Evolutionary conservation across 345 rosid genomes (phyloP).

Genomic region (Noccaea caerulescens): DNA sequence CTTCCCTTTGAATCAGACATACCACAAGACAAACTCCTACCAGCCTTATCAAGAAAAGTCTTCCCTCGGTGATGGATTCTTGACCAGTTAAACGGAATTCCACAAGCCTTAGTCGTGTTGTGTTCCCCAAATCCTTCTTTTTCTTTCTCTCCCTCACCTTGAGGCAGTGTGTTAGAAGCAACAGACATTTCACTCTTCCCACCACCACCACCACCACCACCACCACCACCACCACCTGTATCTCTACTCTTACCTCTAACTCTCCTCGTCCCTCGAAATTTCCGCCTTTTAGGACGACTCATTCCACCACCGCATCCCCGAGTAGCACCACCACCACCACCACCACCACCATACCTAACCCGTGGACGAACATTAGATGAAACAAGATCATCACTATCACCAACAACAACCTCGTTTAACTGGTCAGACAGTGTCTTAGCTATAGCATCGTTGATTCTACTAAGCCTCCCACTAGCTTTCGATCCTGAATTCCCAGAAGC

Average conservation of each 20-base stretch:
- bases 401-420: slow-evolving; percentile 52
- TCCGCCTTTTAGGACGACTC: slow-evolving; percentile 68
- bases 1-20: slow-evolving; percentile 67
- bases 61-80: slow-evolving; percentile 88
- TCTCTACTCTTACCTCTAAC: slow-evolving; percentile 53
- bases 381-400: slow-evolving; percentile 78
- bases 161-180: slow-evolving; percentile 83
- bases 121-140: slow-evolving; percentile 59
- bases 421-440: slow-evolving; percentile 73
- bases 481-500: slow-evolving; percentile 58
- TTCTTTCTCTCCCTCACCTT: slow-evolving; percentile 59
- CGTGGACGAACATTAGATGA: slow-evolving; percentile 70
- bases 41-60: slow-evolving; percentile 90
- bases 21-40: slow-evolving; percentile 97
- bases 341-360: slow-evolving; percentile 44
- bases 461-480: slow-evolving; percentile 52
- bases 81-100: slow-evolving; percentile 99
- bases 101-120: slow-evolving; percentile 70
- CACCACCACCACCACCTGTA: slow-evolving; percentile 55
- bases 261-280: slow-evolving; percentile 73
- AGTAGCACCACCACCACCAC: slow-evolving; percentile 42
- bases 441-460: slow-evolving; percentile 41
- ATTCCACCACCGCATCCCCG: slow-evolving; percentile 50
- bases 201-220: slow-evolving; percentile 51
- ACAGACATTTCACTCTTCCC: slow-evolving; percentile 79